Conservation (phyloP, 2,329 filamentous ascomycete genomes). For the Neophaeococcomyces mojaviensis region DNA sequence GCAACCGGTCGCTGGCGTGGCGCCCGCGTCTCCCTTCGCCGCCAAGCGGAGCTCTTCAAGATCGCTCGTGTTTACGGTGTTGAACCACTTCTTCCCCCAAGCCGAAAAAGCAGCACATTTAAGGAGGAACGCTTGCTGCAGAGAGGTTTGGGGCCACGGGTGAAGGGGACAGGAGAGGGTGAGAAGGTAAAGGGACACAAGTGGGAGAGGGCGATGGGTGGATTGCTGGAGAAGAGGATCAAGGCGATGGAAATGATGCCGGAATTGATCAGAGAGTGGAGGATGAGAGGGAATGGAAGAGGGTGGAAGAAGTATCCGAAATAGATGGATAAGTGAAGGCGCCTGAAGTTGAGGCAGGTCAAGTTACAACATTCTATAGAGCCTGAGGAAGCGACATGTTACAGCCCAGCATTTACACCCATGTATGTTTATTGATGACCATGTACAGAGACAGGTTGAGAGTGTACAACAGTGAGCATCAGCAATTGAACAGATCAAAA, state of each 20-base stretch:
- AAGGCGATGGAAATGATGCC: slow-evolving; percentile 95
- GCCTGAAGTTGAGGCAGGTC: neutral
- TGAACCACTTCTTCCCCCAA: slow-evolving; percentile 70
- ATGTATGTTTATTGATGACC: no score
- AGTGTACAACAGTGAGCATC: no score
- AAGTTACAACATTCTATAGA: neutral
- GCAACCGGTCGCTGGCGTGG: slow-evolving; percentile 75
- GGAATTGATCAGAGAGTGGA: slow-evolving; percentile 84
- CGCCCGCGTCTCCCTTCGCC: slow-evolving; percentile 71
- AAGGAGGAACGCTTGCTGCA: slow-evolving; percentile 64
- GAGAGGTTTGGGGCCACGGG: slow-evolving; percentile 58
- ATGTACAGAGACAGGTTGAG: no score
- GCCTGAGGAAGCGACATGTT: no score
- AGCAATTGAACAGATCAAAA: no score
- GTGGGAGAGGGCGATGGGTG: slow-evolving; percentile 79
- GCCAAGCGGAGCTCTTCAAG: slow-evolving; percentile 87
- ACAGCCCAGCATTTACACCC: no score
- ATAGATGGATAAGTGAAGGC: slow-evolving; percentile 10
- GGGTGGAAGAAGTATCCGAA: slow-evolving; percentile 70
- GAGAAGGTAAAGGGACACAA: slow-evolving; percentile 92
- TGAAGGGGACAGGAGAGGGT: slow-evolving; percentile 88
- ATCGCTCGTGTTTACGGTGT: slow-evolving; percentile 71
- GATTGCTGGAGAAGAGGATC: slow-evolving; percentile 77
- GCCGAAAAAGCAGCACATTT: slow-evolving; percentile 64
- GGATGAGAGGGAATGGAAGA: slow-evolving; percentile 65